phyloP scores from a whole-genome alignment of 2,329 filamentous ascomycete species.

The Kalmusia sp. region DNA sequence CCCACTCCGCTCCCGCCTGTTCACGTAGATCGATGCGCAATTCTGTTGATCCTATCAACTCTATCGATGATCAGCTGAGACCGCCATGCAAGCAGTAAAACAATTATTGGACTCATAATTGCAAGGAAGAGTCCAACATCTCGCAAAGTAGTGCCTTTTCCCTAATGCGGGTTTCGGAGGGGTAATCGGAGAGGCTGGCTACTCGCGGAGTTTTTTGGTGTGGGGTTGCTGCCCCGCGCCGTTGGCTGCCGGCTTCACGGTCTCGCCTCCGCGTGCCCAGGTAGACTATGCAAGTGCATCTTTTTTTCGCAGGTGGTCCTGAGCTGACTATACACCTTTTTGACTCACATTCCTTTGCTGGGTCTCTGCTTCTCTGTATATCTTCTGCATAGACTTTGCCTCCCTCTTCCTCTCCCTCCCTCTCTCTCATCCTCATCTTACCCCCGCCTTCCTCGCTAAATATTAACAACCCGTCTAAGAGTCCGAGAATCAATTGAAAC shows the following conservation, averaged over 20 bases:
- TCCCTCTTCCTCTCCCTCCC: not conserved
- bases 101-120: not conserved
- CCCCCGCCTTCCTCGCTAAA: not conserved
- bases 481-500: conserved; percentile 4
- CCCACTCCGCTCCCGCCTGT: not conserved
- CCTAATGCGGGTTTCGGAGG: not conserved
- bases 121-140: not conserved
- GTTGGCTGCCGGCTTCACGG: conserved; percentile 5
- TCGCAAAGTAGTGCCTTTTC: not conserved
- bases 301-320: conserved; percentile 10
- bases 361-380: not conserved
- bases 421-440: not conserved
- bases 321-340: not conserved
- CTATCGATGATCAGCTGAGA: conserved; percentile 1
- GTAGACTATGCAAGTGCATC: not conserved
- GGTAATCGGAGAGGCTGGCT: conserved; percentile 4
- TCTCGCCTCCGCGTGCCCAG: conserved; percentile 12
- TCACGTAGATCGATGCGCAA: not conserved
- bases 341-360: conserved; percentile 7
- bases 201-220: conserved; percentile 5
- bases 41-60: no score
- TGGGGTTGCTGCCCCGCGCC: conserved; percentile 7
- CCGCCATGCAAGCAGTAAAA: not conserved
- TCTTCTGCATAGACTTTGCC: not conserved
- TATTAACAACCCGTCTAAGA: not conserved